These are phyloP conservation scores for Saccharum hybrid DNA, from an alignment of 202 grass and related monocot genomes.

Conservation along the genomic window DNA sequence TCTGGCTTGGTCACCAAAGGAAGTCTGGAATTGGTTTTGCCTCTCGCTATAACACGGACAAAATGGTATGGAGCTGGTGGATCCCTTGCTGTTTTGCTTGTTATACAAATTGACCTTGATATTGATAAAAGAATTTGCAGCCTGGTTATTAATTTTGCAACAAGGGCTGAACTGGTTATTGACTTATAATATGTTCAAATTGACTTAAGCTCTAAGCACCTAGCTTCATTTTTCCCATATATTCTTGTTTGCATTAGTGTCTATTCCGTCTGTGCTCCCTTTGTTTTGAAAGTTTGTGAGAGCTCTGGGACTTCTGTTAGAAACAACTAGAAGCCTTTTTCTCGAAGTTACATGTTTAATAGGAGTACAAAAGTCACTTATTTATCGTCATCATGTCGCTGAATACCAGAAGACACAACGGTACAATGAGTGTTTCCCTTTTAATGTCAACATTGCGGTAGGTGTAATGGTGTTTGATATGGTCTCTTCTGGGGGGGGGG, in stretches of 20 bases:
- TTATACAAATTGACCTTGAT: background rate
- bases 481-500: background rate
- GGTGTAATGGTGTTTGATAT: background rate
- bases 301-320: background rate
- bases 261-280: background rate
- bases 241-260: background rate
- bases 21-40: constrained; percentile 98
- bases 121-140: background rate
- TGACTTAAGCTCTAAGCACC: background rate
- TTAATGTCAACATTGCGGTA: background rate
- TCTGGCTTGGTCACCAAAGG: constrained; percentile 98
- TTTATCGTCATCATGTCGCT: background rate
- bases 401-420: background rate
- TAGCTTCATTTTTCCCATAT: background rate
- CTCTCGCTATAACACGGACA: constrained; percentile 89
- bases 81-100: constrained; percentile 23
- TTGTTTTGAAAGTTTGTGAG: constrained; percentile 5
- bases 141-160: background rate
- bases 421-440: background rate
- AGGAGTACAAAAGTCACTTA: background rate
- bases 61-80: constrained; percentile 65
- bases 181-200: background rate
- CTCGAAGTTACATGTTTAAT: background rate
- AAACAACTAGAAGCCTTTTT: constrained; percentile 14
- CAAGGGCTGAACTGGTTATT: background rate